Percentiles rank a stretch among this genome's conserved stretches.
Evolutionary conservation across 192 early-diverging fungal genomes (phyloP).

Genomic region (Spizellomyces sp.): DNA sequence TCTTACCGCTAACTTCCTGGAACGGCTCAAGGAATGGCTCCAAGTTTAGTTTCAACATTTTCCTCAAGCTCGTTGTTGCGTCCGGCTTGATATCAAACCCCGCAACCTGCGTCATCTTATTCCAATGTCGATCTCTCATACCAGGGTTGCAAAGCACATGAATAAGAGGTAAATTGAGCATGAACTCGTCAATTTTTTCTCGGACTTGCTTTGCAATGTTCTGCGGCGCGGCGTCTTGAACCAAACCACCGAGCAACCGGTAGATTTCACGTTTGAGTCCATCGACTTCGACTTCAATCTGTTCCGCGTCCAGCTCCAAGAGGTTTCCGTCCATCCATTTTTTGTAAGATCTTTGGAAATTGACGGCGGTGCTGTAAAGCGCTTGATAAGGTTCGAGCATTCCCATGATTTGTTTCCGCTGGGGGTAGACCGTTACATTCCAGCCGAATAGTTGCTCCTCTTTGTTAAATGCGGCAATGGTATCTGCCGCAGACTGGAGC

Average conservation of each 20-base stretch:
- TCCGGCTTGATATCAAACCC: constrained; percentile 60
- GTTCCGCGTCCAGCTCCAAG: constrained; percentile 61
- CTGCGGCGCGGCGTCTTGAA: constrained; percentile 56
- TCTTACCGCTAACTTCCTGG: constrained; percentile 60
- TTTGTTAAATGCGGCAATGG: constrained; percentile 63
- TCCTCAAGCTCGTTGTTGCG: constrained; percentile 49
- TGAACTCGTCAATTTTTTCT: constrained; percentile 68
- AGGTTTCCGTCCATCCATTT: constrained; percentile 68
- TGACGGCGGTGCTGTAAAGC: constrained; percentile 63
- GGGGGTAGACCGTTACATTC: constrained; percentile 61
- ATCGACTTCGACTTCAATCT: constrained; percentile 60
- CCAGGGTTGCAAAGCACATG: constrained; percentile 66
- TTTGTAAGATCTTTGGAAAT: constrained; percentile 65
- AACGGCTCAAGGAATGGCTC: constrained; percentile 54
- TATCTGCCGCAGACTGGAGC: constrained; percentile 54
- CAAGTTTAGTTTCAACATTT: constrained; percentile 63
- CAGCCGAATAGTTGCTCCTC: constrained; percentile 68
- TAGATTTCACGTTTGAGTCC: constrained; percentile 64
- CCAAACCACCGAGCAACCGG: constrained; percentile 53
- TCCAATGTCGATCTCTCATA: constrained; percentile 63
- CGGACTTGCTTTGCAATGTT: constrained; percentile 63
- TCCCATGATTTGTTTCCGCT: constrained; percentile 55
- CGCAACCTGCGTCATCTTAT: constrained; percentile 43
- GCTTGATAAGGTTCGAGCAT: constrained; percentile 62
- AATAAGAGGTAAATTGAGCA: constrained; percentile 60